Conservation (phyloP, 495 filamentous ascomycete species). For the Penicillium pulvis region DNA sequence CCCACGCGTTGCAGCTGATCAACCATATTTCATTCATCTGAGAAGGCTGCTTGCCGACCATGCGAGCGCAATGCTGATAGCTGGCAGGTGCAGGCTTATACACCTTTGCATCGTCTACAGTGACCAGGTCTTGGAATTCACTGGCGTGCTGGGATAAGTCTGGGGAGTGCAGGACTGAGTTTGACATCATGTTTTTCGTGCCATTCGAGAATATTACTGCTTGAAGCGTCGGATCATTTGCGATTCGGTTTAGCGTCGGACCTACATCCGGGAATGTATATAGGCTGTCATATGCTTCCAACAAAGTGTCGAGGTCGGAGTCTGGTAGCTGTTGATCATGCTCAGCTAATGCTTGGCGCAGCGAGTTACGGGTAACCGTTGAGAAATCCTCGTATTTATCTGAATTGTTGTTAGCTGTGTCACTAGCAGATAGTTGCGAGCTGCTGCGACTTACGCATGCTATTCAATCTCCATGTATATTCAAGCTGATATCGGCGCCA, state of each 20-base stretch:
- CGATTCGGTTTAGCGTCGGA: constrained; percentile 48
- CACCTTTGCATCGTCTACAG: constrained; percentile 58
- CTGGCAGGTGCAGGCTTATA: constrained; percentile 72
- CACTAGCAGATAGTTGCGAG: not conserved
- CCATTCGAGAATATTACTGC: constrained; percentile 79
- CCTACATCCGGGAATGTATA: constrained; percentile 70
- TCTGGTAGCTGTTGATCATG: constrained; percentile 44
- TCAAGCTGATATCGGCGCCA: constrained; percentile 71
- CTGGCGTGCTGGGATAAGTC: constrained; percentile 52
- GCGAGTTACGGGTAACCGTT: constrained; percentile 62
- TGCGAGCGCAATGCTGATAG: constrained; percentile 61
- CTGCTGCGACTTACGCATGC: constrained; percentile 61
- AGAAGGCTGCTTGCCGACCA: constrained; percentile 49
- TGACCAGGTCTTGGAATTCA: constrained; percentile 59
- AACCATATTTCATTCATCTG: constrained; percentile 64
- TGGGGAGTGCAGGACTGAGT: constrained; percentile 57
- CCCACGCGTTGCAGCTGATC: constrained; percentile 79
- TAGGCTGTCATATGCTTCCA: constrained; percentile 70
- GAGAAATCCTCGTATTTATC: constrained; percentile 66
- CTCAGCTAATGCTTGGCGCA: constrained; percentile 65
- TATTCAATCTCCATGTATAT: constrained; percentile 81
- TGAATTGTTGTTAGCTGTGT: constrained; percentile 24
- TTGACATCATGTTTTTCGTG: constrained; percentile 61
- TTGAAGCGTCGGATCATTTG: constrained; percentile 41
- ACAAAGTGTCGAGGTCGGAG: constrained; percentile 46